Percentiles rank a stretch among this genome's conserved stretches.
Conservation (phyloP, 2,329 filamentous ascomycete species). For the Neurospora sp. region DNA sequence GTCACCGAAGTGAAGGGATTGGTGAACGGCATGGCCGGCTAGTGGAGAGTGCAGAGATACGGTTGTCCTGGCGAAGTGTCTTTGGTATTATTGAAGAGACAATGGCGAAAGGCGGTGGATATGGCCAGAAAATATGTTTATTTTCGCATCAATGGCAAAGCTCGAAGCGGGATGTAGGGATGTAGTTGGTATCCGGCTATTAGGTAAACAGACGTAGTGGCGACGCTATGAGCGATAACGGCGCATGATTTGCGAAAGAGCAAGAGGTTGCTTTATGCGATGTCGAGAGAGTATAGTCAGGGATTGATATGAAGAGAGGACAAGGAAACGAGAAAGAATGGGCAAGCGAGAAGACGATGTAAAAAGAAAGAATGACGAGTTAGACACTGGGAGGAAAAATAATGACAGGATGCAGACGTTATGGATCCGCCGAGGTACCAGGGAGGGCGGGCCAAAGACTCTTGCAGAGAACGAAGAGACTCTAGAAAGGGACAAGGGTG, state of each 20-base stretch:
- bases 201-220: background rate
- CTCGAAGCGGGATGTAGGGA: background rate
- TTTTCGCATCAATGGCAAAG: background rate
- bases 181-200: background rate
- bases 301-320: background rate
- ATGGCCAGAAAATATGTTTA: background rate
- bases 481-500: background rate
- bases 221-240: background rate
- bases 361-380: background rate
- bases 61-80: background rate
- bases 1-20: conserved; percentile 45
- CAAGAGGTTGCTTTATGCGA: background rate
- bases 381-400: background rate
- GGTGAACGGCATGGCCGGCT: conserved; percentile 41
- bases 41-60: background rate
- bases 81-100: background rate
- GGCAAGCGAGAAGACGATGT: background rate
- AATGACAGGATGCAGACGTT: background rate
- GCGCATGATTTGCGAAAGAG: background rate
- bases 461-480: background rate
- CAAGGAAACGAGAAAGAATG: background rate
- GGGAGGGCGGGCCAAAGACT: background rate
- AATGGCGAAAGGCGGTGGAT: background rate
- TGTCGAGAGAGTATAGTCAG: background rate
- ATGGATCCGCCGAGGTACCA: background rate